Evolutionary conservation across 2,329 filamentous ascomycete species (phyloP), one percentile per base, ranked within the genome.

Genomic region (Leptodontidium sp.): DNA sequence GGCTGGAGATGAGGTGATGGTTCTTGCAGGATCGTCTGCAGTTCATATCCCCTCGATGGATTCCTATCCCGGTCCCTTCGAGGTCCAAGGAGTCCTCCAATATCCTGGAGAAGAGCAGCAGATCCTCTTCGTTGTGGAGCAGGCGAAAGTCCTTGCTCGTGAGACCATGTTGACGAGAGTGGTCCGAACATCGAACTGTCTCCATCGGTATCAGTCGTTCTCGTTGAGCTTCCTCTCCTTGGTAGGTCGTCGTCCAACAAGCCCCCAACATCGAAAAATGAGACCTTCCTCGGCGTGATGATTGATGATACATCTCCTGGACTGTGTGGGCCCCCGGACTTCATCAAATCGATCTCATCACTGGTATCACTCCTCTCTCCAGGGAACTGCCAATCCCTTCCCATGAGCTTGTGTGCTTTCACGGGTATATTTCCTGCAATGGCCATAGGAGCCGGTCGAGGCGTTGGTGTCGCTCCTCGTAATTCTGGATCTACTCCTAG

Each of bases 181-280:
- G 67, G 61, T 4, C 70, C 72, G 7, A 69, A 71, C 12, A 40
- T 73, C 1, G 71, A 74, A 35, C 71, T 75, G 61, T 76, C 76
- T 2, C 73, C 73, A 65, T 77, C 76, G 2, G 76, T 75, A 65
- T 77, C 73, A 4, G 70, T 71, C 2, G 76, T 76, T 49, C 69
- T 68, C 0, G 68, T 71, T 0, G 74, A 75, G 59, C 75, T 76
- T 1, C 70, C 63, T 65, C 73, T 64, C 24, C 74, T 49, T 0
- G 72, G 70, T 29, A 61, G 65, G 40, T 85, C 84, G 21, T 84
- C 84, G 5, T 90, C 88, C 0, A 97, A 82, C 0, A 97, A 81
- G 0, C 92, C 93, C 26, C 93, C 93, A 0, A 94, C 90, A 73
- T 97, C 94, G 75, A 95, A 94, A 78, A 97, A 95, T 0, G 92